Base-by-base conservation (phyloP, 192 early-diverging fungal species). In the Backusella australiensis region DNA sequence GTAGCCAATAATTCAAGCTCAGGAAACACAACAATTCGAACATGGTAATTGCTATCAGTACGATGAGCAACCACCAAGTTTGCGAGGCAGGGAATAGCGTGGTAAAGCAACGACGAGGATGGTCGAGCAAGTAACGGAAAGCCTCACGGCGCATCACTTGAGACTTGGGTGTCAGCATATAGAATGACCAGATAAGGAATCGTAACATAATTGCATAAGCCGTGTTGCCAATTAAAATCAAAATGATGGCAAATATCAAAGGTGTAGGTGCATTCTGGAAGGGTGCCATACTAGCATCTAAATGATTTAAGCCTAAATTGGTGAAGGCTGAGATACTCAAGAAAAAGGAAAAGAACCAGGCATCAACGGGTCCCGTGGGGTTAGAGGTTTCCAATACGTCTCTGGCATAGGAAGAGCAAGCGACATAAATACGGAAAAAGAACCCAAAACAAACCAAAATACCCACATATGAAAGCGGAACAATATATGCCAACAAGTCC, bases 91-190 rank as follows among this genome's bases (percentile, higher is more conserved):
- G 77, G 53, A 82, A 82, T 36, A 82, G 41, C 0, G 77, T 78
- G 8, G 81, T 82, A 71, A 67, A 82, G 44, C 81, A 82, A 39
- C 81, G 34, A 29, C 81, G 73, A 23, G 81, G 81, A 67, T 82
- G 81, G 21, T 78, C 77, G 0, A 82, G 71, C 4, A 82, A 71
- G 39, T 78, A 82, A 1, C 66, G 69, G 3, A 76, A 59, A 14
- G 81, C 75, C 44, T 82, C 77, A 34, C 70, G 67, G 34, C 42
- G 69, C 71, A 78, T 73, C 8, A 66, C 44, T 1, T 65, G n/a
- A 7, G 74, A 73, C n/a, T 44, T 14, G 41, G 81, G 81, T 14
- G 75, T 78, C 8, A 71, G 19, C 1, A 44, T 29, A 53, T 71
- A 78, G 17, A 71, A 34, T 41, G 15, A 6, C 81, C 81, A 82